These are phyloP conservation scores for Naegleria fowleri DNA, from an alignment of 208 protist genomes.

Conservation along the genomic window DNA sequence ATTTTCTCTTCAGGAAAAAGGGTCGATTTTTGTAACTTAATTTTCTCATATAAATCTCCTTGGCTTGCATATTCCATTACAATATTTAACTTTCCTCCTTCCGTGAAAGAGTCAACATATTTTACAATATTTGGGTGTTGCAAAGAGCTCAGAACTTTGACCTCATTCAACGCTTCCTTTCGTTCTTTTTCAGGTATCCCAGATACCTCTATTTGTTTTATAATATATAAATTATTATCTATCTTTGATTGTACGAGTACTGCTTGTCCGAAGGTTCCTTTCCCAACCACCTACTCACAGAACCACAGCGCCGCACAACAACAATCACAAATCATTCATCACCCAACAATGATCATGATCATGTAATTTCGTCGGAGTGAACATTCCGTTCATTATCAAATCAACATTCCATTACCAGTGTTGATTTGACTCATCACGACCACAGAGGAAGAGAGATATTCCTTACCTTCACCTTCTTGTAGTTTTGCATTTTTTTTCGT, in stretches of 20 bases:
- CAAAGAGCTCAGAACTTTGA: constrained; percentile 69
- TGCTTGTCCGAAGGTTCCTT: constrained; percentile 80
- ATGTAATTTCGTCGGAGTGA: not conserved
- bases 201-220: constrained; percentile 76
- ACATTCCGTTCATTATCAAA: no score
- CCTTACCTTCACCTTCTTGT: not conserved
- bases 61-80: constrained; percentile 75
- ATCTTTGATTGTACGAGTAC: constrained; percentile 71
- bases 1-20: constrained; percentile 41
- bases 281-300: constrained; percentile 70
- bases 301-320: no score
- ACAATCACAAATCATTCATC: not conserved
- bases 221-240: constrained; percentile 77
- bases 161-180: constrained; percentile 80
- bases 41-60: constrained; percentile 67
- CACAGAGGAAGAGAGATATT: not conserved
- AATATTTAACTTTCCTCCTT: constrained; percentile 51
- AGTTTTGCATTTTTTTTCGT: not conserved
- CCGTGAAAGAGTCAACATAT: constrained; percentile 76
- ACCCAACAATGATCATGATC: no score
- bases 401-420: no score
- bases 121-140: constrained; percentile 86
- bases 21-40: constrained; percentile 37
- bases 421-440: no score
- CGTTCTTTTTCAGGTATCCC: constrained; percentile 75